Evolutionary conservation across 495 filamentous ascomycete species (phyloP).

Genomic region (Penicillium longicatenatum): DNA sequence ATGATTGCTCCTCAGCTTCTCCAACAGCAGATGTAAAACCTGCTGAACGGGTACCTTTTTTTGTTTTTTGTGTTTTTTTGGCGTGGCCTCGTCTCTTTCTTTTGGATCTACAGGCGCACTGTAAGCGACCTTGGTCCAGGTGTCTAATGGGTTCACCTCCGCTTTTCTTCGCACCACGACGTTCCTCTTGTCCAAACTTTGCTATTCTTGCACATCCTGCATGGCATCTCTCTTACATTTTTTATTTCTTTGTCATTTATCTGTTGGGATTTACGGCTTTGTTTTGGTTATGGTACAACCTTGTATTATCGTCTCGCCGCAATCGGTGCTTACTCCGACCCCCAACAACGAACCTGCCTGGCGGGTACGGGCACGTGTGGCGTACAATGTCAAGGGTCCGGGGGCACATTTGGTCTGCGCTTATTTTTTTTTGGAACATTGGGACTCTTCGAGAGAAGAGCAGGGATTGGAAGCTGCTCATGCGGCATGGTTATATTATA

Average conservation of each 20-base stretch:
- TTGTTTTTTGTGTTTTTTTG: no score
- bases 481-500: slow-evolving; percentile 15
- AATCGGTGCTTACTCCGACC: slow-evolving; percentile 6
- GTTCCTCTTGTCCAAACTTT: not conserved
- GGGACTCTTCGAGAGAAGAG: slow-evolving; percentile 3
- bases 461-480: not conserved
- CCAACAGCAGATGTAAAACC: slow-evolving; percentile 47
- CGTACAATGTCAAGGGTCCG: slow-evolving; percentile 12
- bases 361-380: slow-evolving; percentile 27
- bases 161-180: slow-evolving; percentile 5
- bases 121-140: slow-evolving; percentile 7
- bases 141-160: slow-evolving; percentile 11
- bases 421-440: slow-evolving; percentile 11
- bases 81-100: slow-evolving; percentile 14
- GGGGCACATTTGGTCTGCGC: slow-evolving; percentile 11
- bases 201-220: slow-evolving; percentile 1
- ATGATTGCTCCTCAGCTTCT: slow-evolving; percentile 51
- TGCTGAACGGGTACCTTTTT: no score
- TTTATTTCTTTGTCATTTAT: slow-evolving; percentile 12
- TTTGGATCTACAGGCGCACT: slow-evolving; percentile 2
- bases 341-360: slow-evolving; percentile 19
- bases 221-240: slow-evolving; percentile 7
- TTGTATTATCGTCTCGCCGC: slow-evolving; percentile 20
- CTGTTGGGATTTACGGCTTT: slow-evolving; percentile 7
- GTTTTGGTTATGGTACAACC: slow-evolving; percentile 9